Percentiles rank a stretch among this genome's conserved stretches.
Evolutionary conservation across 2,329 filamentous ascomycete genomes (phyloP).

Genomic region (Ascochyta fabae): DNA sequence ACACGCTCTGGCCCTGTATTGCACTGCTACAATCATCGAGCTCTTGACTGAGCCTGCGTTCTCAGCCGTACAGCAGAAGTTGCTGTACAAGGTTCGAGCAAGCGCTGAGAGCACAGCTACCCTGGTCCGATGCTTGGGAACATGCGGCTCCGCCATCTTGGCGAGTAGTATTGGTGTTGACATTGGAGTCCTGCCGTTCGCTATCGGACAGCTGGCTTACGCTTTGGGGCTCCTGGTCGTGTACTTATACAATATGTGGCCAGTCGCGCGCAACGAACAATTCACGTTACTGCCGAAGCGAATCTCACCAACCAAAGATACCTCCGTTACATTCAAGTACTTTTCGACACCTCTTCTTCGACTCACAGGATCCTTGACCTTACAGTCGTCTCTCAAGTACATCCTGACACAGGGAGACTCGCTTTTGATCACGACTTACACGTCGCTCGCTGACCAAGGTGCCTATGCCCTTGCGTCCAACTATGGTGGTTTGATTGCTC

Average conservation of each 20-base stretch:
- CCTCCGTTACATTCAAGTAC: constrained; percentile 28
- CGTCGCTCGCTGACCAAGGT: constrained; percentile 81
- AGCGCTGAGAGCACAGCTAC: constrained; percentile 84
- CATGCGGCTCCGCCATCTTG: constrained; percentile 73
- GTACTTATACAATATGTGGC: constrained; percentile 69
- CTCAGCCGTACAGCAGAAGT: constrained; percentile 80
- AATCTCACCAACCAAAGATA: constrained; percentile 48
- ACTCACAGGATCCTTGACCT: constrained; percentile 80
- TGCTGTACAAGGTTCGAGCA: constrained; percentile 81
- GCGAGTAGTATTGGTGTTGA: constrained; percentile 60
- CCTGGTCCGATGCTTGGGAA: constrained; percentile 75
- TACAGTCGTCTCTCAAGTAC: constrained; percentile 91
- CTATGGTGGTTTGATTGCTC: constrained; percentile 84
- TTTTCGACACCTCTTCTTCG: constrained; percentile 75
- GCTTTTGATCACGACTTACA: constrained; percentile 80
- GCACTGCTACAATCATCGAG: constrained; percentile 70
- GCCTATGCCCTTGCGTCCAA: constrained; percentile 93
- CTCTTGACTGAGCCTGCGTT: constrained; percentile 88
- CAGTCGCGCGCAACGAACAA: constrained; percentile 61
- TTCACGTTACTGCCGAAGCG: constrained; percentile 71
- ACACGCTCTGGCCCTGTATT: constrained; percentile 61
- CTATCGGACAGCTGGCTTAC: constrained; percentile 82
- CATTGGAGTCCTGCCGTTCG: constrained; percentile 84
- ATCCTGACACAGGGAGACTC: constrained; percentile 93
- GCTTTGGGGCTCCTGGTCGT: constrained; percentile 70